Conservation (phyloP, 108 stramenopile genomes). For the Cyclotella baltica region DNA sequence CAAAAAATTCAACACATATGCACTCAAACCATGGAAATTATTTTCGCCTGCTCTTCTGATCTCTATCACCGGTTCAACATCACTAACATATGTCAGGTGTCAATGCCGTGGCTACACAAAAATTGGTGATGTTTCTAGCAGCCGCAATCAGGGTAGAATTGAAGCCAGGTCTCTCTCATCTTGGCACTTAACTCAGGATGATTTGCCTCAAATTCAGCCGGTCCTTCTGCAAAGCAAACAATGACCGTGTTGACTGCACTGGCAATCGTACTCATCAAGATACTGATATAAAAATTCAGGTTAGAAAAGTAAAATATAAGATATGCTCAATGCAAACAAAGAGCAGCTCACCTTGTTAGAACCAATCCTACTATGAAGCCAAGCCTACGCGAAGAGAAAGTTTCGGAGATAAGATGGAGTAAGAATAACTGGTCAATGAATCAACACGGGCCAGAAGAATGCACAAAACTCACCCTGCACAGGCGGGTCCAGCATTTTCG, state of each 20-base stretch:
- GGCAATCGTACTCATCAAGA: constrained; percentile 70
- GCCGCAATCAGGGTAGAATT: constrained; percentile 51
- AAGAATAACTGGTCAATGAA: neutral
- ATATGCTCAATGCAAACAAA: neutral
- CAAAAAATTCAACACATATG: too few relatives aligned
- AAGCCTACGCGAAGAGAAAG: constrained; percentile 22
- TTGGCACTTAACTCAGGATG: constrained; percentile 82
- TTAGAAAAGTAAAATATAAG: neutral
- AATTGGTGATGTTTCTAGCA: too few relatives aligned
- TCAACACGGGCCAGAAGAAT: neutral
- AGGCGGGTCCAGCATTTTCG: neutral
- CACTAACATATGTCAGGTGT: too few relatives aligned
- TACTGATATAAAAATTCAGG: constrained; percentile 10
- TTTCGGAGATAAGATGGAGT: neutral
- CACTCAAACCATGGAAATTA: too few relatives aligned
- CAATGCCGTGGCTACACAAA: too few relatives aligned
- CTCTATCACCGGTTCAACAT: too few relatives aligned
- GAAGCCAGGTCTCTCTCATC: constrained; percentile 75
- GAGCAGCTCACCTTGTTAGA: constrained; percentile 41
- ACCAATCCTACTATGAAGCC: constrained; percentile 80
- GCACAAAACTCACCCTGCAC: constrained; percentile 12
- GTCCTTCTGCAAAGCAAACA: constrained; percentile 90
- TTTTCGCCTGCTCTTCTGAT: too few relatives aligned
- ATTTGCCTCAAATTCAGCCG: constrained; percentile 79
- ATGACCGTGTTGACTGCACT: constrained; percentile 89